A percentile compares a stretch with the other conserved stretches of the same genome.
These are phyloP conservation scores for Barbatosphaeria neglecta DNA, from an alignment of 495 filamentous ascomycete species.

Conservation along the genomic window DNA sequence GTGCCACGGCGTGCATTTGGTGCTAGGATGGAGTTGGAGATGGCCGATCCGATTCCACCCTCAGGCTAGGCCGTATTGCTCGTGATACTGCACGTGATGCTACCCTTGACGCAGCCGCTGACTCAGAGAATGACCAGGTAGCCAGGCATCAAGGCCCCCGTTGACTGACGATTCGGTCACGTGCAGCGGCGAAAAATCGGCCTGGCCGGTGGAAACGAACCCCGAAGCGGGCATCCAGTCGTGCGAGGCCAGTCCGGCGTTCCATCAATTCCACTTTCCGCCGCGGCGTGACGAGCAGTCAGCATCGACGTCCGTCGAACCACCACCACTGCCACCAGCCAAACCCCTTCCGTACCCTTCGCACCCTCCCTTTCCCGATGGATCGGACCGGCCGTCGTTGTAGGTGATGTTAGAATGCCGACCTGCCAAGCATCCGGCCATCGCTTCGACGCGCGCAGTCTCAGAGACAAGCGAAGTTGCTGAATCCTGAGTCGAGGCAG, in stretches of 20 bases:
- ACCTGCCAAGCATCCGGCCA: not conserved
- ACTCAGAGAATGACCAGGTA: not conserved
- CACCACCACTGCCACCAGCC: not conserved
- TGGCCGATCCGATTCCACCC: not conserved
- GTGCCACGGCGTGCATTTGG: no score
- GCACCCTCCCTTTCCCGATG: not conserved
- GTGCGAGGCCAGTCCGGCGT: no score
- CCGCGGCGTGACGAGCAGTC: not conserved
- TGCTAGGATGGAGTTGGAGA: not conserved
- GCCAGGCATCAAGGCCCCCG: not conserved
- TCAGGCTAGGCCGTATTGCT: no score
- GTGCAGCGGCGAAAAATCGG: not conserved
- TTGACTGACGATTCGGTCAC: not conserved
- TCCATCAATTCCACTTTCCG: not conserved
- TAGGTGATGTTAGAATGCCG: not conserved
- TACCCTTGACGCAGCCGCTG: not conserved
- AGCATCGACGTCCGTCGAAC: not conserved
- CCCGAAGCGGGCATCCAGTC: not conserved
- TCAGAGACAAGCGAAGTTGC: no score
- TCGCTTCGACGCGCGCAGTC: not conserved
- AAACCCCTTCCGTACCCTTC: not conserved
- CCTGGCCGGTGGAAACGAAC: not conserved
- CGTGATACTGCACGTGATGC: not conserved
- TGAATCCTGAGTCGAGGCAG: no score
- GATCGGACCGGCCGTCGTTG: not conserved